Evolutionary conservation across 2,329 filamentous ascomycete species (phyloP).

Genomic region (Davidsoniella neocaledoniae): DNA sequence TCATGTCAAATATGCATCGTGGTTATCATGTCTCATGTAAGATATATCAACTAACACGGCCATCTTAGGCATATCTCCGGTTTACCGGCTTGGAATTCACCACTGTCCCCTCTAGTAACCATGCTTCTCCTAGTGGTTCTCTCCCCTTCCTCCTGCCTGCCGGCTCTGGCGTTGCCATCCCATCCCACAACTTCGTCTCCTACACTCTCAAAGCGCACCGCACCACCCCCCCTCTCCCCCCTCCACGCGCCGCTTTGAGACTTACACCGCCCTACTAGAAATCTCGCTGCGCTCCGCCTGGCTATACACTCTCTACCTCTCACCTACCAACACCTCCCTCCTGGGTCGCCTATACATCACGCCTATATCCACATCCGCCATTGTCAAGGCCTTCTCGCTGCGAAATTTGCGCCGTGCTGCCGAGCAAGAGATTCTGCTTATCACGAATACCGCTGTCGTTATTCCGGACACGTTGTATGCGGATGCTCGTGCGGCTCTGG

Average conservation of each 20-base stretch:
- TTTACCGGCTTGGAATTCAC: constrained; percentile 54
- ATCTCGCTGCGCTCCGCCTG: constrained; percentile 67
- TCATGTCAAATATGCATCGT: too few relatives aligned
- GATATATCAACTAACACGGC: constrained; percentile 1
- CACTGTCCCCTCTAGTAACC: constrained; percentile 64
- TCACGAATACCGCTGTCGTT: constrained; percentile 26
- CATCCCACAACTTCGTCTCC: constrained; percentile 39
- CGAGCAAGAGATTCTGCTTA: constrained; percentile 53
- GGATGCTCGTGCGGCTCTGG: constrained; percentile 29
- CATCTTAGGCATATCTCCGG: constrained; percentile 57
- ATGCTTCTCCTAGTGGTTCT: constrained; percentile 77
- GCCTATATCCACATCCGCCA: constrained; percentile 38
- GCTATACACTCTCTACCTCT: constrained; percentile 72
- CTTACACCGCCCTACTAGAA: constrained; percentile 64
- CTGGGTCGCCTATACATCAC: constrained; percentile 56
- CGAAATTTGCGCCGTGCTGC: constrained; percentile 58
- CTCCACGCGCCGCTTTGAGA: constrained; percentile 41
- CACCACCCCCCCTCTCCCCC: constrained; percentile 25
- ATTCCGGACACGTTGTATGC: constrained; percentile 24
- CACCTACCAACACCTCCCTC: constrained; percentile 48
- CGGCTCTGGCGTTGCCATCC: constrained; percentile 16
- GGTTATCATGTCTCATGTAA: background rate
- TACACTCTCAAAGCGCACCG: constrained; percentile 35
- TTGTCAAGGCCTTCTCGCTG: constrained; percentile 47
- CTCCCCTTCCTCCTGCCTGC: constrained; percentile 68